Evolutionary conservation across 2,329 filamentous ascomycete genomes (phyloP), one percentile per base, ranked within the genome.

Genomic region (Chrysoporthe cubensis): DNA sequence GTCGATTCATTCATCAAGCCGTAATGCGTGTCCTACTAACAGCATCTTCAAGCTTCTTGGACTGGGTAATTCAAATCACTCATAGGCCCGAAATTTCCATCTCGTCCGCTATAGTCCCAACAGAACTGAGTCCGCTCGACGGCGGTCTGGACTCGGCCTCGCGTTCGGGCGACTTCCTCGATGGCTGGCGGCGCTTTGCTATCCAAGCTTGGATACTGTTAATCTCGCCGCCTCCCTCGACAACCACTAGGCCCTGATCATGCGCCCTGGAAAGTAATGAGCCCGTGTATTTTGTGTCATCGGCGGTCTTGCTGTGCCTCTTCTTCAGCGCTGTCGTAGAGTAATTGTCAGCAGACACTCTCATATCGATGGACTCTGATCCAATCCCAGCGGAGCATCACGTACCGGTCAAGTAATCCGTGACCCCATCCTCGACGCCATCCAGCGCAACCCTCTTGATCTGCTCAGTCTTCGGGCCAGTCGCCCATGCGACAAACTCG

Each of bases 301-400:
- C 93, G 70, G 91, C 92, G 0, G 91, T 92, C 74, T 96, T 96
- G 80, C 90, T 94, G 78, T 97, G 92, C 76, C 96, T 97, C 80
- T 94, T 96, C 79, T 97, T 97, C 54, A 98, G 82, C 4, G 89
- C 91, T 65, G 43, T 16, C 32, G 5, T 21, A 18, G 34, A 16
- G 9, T 18, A 8, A 92, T 71, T 18, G 44, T 50, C 44, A 58
- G 54, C 40, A 57, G 32, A 42, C n/a, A 14, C 13, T 18, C 42
- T 11, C 57, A 61, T 26, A 32, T 1, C 37, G 43, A 21, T 50
- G 14, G 9, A 21, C 9, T 44, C n/a, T n/a, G 1, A 13, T 13
- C 16, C 18, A 16, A 34, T 8, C 52, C 21, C 16, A 37, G 52
- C 26, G 11, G 21, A 18, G 16, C 21, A 5, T 61, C 64, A 76